phyloP scores from a whole-genome alignment of 169 alveolate species.

The Plasmodium berghei region DNA sequence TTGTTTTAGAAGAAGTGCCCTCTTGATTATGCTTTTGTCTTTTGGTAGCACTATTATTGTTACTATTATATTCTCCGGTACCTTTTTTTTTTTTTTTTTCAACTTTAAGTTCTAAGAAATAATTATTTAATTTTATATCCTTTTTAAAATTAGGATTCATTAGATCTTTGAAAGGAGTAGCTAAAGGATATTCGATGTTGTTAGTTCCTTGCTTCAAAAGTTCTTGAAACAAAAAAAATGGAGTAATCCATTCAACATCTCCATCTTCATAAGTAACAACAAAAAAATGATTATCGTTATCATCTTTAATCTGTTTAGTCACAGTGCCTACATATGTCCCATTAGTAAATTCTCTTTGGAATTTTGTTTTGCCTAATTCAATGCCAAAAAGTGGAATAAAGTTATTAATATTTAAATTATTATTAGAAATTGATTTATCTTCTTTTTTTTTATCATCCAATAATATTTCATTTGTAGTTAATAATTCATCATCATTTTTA shows the following conservation, averaged over 20 bases:
- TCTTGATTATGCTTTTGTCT: slow-evolving; percentile 42
- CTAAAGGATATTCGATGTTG: slow-evolving; percentile 64
- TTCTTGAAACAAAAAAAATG: slow-evolving; percentile 72
- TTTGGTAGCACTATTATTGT: slow-evolving; percentile 45
- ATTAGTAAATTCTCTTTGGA: slow-evolving; percentile 77
- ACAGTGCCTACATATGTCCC: slow-evolving; percentile 75
- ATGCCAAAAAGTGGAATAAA: slow-evolving; percentile 73
- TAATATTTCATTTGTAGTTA: background rate
- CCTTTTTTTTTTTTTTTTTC: slow-evolving; percentile 54
- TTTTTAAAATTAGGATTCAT: slow-evolving; percentile 55
- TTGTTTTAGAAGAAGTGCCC: slow-evolving; percentile 19
- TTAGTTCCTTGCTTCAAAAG: slow-evolving; percentile 70
- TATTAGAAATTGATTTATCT: background rate
- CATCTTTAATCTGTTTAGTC: slow-evolving; percentile 68
- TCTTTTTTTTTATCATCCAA: slow-evolving; percentile 4
- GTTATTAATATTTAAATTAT: slow-evolving; percentile 1
- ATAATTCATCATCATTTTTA: background rate
- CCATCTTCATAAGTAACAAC: slow-evolving; percentile 77
- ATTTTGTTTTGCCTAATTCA: slow-evolving; percentile 72
- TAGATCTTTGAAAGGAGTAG: slow-evolving; percentile 61
- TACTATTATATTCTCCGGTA: slow-evolving; percentile 32
- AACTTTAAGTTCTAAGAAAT: slow-evolving; percentile 54
- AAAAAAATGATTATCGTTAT: slow-evolving; percentile 51
- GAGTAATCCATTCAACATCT: slow-evolving; percentile 76
- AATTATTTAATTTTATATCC: slow-evolving; percentile 57